These are phyloP conservation scores for Eucalyptus lansdowneana DNA, from an alignment of 345 rosid species.

Conservation along the genomic window DNA sequence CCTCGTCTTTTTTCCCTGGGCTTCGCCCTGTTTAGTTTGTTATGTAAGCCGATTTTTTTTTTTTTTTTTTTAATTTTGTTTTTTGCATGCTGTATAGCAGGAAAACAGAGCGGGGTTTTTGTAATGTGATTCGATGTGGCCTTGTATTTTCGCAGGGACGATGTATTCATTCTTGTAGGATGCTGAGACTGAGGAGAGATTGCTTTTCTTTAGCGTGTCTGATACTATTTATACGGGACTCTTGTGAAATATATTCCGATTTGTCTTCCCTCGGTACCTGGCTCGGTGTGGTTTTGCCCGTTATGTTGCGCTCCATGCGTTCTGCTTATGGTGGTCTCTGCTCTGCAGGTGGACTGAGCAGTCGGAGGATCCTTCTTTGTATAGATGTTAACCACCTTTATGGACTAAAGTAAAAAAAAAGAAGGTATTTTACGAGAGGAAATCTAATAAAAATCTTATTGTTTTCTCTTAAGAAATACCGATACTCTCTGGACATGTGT, in stretches of 20 bases:
- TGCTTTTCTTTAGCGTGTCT: background rate
- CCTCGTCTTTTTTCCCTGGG: background rate
- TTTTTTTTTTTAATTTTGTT: background rate
- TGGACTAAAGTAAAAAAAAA: background rate
- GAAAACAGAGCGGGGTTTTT: slow-evolving; percentile 8
- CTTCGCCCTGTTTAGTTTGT: background rate
- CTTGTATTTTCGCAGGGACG: background rate
- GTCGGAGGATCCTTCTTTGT: background rate
- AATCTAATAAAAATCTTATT: background rate
- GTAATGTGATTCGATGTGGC: slow-evolving; percentile 5
- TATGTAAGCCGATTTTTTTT: background rate
- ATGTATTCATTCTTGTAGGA: background rate
- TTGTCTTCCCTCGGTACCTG: background rate
- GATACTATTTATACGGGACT: background rate
- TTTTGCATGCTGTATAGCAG: slow-evolving; percentile 16
- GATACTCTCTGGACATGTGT: fast-evolving
- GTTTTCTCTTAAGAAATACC: background rate
- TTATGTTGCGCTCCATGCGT: background rate
- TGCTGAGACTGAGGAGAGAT: background rate
- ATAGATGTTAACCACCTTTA: background rate
- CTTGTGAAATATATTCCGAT: background rate
- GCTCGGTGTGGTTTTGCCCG: background rate
- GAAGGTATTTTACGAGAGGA: background rate
- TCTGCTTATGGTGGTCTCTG: background rate
- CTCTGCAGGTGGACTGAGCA: background rate